Percentiles rank a stretch among this genome's conserved stretches.
Conservation (phyloP, 140 eudicot genomes). For the Stevia rebaudiana region DNA sequence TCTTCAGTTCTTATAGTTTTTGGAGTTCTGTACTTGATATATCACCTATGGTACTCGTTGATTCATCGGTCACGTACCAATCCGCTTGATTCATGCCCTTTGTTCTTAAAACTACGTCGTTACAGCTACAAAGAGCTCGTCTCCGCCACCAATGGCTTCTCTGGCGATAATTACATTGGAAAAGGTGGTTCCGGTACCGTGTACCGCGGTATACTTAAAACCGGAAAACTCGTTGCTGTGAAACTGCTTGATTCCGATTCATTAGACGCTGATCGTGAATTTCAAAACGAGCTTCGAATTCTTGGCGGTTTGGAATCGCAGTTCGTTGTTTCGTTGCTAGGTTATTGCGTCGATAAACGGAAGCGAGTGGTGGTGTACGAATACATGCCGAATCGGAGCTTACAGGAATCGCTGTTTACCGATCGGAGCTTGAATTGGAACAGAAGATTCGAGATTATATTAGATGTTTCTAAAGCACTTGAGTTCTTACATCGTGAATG, state of each 20-base stretch:
- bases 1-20: constrained; percentile 49
- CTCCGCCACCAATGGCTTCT: constrained; percentile 71
- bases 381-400: constrained; percentile 86
- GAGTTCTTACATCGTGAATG: constrained; percentile 78
- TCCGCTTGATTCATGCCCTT: constrained; percentile 59
- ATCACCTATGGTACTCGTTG: constrained; percentile 58
- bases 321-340: constrained; percentile 60
- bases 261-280: constrained; percentile 62
- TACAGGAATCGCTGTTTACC: constrained; percentile 71
- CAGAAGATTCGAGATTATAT: constrained; percentile 52
- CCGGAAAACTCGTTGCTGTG: constrained; percentile 78
- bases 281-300: constrained; percentile 72
- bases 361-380: constrained; percentile 76
- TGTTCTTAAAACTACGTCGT: constrained; percentile 54
- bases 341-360: constrained; percentile 64
- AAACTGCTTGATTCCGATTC: constrained; percentile 62
- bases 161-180: constrained; percentile 56
- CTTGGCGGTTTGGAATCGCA: constrained; percentile 65
- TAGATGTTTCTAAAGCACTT: constrained; percentile 68
- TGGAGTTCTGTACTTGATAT: constrained; percentile 60
- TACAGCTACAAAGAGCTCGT: constrained; percentile 69
- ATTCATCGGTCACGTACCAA: constrained; percentile 62
- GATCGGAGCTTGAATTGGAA: constrained; percentile 52
- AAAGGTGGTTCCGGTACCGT: constrained; percentile 94
- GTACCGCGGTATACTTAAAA: constrained; percentile 61